Evolutionary conservation across 805 yeast species (phyloP), one percentile per base, ranked within the genome.

Genomic region (Starmerella gropengiesseri): DNA sequence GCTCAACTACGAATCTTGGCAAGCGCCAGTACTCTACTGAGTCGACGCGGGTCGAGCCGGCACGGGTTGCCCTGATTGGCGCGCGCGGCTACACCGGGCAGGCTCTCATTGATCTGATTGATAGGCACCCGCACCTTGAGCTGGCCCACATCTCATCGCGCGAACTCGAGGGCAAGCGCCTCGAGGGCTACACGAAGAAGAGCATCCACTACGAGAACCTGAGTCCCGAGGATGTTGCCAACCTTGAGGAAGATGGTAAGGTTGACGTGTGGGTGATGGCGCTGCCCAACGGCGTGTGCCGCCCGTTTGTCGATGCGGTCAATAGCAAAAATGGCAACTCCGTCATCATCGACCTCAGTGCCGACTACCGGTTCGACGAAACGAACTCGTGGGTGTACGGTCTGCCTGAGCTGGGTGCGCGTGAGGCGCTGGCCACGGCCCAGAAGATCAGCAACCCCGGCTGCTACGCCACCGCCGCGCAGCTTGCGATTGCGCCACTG

Each of bases 211-310:
- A 91, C 65, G 83, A 83, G 48, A 91, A 87, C 63, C 69, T 91
- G 54, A 87, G 80, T 59, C 73, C 79, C 34, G 95, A 85, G 57
- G 97, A 91, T 55, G 80, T 91, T 51, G 76, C 76, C 57, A 65
- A 69, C 50, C 65, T 91, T 49, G 98, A 89, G 63, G 71, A 77
- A 50, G 67, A 75, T 37, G 75, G 77, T 38, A 82, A 75, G 41
- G 83, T 91, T 45, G 98, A 91, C 57, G 80, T 87, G 40, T 91
- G 99, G 98, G 94, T 93, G 21, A 91, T 93, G 98, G 98, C 98
- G 2, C 72, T 91, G 56, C 99, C 99, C 50, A 91, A 91, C 61
- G 96, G 95, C 37, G 95, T 91, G 29, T 91, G 97, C 58, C 60
- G 62, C 58, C 71, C 71, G n/a, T 66, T 67, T 53, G 71, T 67